Base-by-base conservation (phyloP, 2,329 filamentous ascomycete species). In the Hawksworthiomyces lignivorus region DNA sequence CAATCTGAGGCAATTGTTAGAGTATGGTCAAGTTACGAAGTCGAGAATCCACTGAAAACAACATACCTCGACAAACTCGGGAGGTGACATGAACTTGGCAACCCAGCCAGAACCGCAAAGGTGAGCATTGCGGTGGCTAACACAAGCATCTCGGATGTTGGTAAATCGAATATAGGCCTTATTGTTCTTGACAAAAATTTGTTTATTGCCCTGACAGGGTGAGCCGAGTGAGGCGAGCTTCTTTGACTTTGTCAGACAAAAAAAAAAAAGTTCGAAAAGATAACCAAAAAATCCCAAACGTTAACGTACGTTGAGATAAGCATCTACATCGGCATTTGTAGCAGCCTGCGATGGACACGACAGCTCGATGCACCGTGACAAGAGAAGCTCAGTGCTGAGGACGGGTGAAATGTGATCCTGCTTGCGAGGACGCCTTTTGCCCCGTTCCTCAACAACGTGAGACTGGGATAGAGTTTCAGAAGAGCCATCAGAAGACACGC, bases 91-190 rank as follows among this genome's bases (percentile, higher is more conserved):
- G 37, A 67, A 68, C 33, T 62, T 58, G 15, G 67, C 60, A 35
- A 56, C 54, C 73, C 75, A 80, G 26, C 62, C 61, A 10, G 64
- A 59, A 34, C 62, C 61, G 26, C 62, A 57, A 15, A 68, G 50
- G 2, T 63, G 60, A 21, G 73, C 56, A 38, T 69, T 70, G 11
- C 68, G 61, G 43, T 69, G 63, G 7, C 72, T 67, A 24, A 66
- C 63, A 39, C 66, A 70, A 7, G 79, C 69, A 55, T 82, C 77
- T 37, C 75, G 69, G 37, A 81, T 71, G 51, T 84, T 79, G 7
- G 67, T 61, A 50, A 83, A 80, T 5, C 68, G 70, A 19, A 80
- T 59, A 44, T 70, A 73, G 22, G 77, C 65, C 36, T 62, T 68
- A 4, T 67, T 65, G 33, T 56, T 57, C 21, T 54, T 51, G 4